Base-by-base conservation (phyloP, 23 red algal genomes). In the Agarophyton chilense region DNA sequence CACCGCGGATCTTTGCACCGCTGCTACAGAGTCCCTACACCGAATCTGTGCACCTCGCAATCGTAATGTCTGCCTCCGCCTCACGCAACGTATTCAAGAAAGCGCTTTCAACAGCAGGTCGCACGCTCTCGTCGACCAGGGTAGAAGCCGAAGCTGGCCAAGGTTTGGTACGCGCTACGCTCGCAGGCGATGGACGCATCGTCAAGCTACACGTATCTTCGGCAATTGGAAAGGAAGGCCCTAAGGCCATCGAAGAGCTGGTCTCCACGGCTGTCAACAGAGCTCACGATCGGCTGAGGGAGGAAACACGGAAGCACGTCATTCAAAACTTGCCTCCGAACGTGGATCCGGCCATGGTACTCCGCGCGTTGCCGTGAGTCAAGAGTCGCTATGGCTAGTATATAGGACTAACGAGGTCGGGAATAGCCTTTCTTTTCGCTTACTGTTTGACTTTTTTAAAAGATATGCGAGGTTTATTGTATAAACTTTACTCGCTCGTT, bases 281-380 rank as follows among this genome's bases (percentile, higher is more conserved):
- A 4, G 88, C 88, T 7, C 88, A 91, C 46, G 76, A 91, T 18
- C 76, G 60, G 0, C 61, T 91, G 22, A 35, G 76, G n/a, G 88
- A 91, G 74, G 88, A 91, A 44, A 91, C 88, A 14, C 41, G 88
- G n/a, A 82, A 73, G 46, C 60, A 81, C 22, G 77, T 91, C 10
- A 22, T 81, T 44, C 54, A 81, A 39, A 76, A 38, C 64, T 60
- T 91, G 44, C 88, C 88, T 58, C 88, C 88, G 5, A 82, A 82
- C 67, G 88, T 91, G 24, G 88, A 91, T 50, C 36, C 77, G 7
- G 88, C 76, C 41, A 82, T 91, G 88, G 77, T 91, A 14, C 76
- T 91, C 10, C 55, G 88, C 14, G 88, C 88, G 9, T 53, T 89
- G 70, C 85, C 85, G 70, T 89, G 73, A 79, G 34, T 1, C 3